A percentile compares a stretch with the other conserved stretches of the same genome.
phyloP scores from a whole-genome alignment of 495 filamentous ascomycete species.

The Clohesyomyces aquaticus region DNA sequence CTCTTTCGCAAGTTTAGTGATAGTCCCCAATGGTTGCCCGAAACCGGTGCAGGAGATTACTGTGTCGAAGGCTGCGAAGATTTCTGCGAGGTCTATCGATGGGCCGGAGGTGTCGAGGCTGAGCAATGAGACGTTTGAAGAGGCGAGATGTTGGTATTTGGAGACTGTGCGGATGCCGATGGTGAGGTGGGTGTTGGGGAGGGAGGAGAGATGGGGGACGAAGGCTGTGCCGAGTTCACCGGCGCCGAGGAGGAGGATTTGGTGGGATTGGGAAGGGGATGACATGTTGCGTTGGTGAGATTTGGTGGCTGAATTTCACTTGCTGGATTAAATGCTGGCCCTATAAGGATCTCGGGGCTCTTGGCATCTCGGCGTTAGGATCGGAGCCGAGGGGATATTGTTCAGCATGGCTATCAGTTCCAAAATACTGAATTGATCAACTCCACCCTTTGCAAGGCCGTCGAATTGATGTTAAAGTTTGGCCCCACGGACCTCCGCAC shows the following conservation, averaged over 20 bases:
- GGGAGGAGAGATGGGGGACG: constrained; percentile 53
- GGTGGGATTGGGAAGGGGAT: not conserved
- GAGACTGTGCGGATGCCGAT: constrained; percentile 56
- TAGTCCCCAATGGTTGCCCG: constrained; percentile 54
- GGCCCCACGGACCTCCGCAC: too few species aligned
- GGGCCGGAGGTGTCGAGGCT: constrained; percentile 54
- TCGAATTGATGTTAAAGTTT: too few species aligned
- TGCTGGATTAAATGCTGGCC: not conserved
- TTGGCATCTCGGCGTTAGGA: too few species aligned
- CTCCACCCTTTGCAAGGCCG: too few species aligned
- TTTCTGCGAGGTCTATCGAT: constrained; percentile 48
- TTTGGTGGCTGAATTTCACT: not conserved
- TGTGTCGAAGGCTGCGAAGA: constrained; percentile 55
- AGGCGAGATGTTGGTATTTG: constrained; percentile 44
- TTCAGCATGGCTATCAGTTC: too few species aligned
- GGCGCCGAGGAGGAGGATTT: constrained; percentile 63
- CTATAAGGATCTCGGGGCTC: too few species aligned
- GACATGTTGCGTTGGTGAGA: constrained; percentile 1
- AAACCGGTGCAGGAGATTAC: constrained; percentile 63
- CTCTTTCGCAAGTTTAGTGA: constrained; percentile 56
- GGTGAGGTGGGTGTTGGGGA: constrained; percentile 46
- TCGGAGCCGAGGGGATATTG: too few species aligned
- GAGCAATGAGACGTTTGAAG: constrained; percentile 51
- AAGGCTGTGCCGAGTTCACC: constrained; percentile 64
- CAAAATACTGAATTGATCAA: too few species aligned